Base-by-base conservation (phyloP, 805 yeast species). In the Hemisphaericaspora nanyangensis region DNA sequence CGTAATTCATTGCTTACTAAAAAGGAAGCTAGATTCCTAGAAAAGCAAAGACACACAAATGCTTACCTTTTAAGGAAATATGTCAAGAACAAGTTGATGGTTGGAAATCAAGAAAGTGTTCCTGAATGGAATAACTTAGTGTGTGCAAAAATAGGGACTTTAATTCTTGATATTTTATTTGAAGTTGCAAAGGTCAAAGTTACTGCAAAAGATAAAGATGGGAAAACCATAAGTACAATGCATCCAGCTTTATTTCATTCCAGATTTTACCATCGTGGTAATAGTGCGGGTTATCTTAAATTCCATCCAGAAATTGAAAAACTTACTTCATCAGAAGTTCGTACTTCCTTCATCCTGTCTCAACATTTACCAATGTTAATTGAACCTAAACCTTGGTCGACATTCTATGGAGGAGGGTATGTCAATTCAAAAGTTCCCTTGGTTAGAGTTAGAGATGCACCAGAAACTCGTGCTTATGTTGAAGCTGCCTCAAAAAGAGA, bases 191-290 rank as follows among this genome's bases (percentile, higher is more conserved):
- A 79, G 51, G 83, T 91, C 10, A 74, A 79, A 17, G 96, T 90
- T 33, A 70, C 26, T 8, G 8, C 26, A 22, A 25, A 29, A 11
- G 28, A 17, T 8, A 25, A 29, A 11, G 28, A 17, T 8, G 83
- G 85, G 8, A 63, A 77, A 37, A 57, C 58, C 1, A 82, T 85
- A n/a, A 61, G 63, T 24, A 95, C 90, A 16, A 68, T 74, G 29
- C 91, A 89, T 6, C 96, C 97, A 2, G 98, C 98, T 0, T 85
- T 93, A 52, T 81, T 80, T 44, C 98, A 93, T 55, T 77, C 88
- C 4, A 90, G 86, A 60, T 95, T 87, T 60, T 88, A 82, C 52
- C 75, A 77, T 35, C 75, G 76, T 39, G 96, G 97, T 27, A 77
- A 78, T 43, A 83, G 82, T 53, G 63, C 88, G 19, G 99, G 99